phyloP scores from a whole-genome alignment of 2,329 filamentous ascomycete genomes.

The Trichoderma atrobrunneum region DNA sequence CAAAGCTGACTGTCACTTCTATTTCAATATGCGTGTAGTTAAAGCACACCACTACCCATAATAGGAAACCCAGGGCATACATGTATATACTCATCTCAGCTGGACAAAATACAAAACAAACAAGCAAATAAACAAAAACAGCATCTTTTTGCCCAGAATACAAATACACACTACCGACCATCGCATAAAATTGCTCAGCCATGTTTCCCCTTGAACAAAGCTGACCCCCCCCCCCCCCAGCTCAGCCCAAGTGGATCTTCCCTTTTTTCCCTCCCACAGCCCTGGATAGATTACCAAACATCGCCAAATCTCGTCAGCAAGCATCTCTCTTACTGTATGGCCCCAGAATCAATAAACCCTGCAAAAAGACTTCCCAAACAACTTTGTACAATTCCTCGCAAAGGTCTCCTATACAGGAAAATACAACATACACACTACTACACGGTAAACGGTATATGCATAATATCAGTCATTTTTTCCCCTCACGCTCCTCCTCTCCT shows the following conservation, averaged over 20 bases:
- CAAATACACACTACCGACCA: neutral
- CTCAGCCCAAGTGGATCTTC: neutral
- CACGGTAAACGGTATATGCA: neutral
- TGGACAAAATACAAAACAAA: neutral
- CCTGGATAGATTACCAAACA: neutral
- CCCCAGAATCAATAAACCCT: neutral
- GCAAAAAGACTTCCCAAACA: neutral
- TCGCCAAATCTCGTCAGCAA: neutral
- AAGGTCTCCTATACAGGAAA: neutral
- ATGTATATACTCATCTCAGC: neutral
- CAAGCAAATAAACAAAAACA: no score
- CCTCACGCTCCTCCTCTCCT: neutral
- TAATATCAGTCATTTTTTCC: neutral
- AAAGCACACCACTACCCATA: neutral
- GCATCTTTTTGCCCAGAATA: neutral
- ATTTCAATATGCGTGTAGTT: neutral
- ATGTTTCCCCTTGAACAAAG: neutral
- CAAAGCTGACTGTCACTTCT: neutral
- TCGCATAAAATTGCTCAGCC: neutral
- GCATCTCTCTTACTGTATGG: neutral
- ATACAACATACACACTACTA: neutral
- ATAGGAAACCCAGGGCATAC: neutral
- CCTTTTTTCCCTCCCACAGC: neutral
- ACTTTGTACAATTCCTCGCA: neutral
- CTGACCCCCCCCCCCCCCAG: neutral